Base-by-base conservation (phyloP, 805 yeast genomes). In the Naumovozyma baii region DNA sequence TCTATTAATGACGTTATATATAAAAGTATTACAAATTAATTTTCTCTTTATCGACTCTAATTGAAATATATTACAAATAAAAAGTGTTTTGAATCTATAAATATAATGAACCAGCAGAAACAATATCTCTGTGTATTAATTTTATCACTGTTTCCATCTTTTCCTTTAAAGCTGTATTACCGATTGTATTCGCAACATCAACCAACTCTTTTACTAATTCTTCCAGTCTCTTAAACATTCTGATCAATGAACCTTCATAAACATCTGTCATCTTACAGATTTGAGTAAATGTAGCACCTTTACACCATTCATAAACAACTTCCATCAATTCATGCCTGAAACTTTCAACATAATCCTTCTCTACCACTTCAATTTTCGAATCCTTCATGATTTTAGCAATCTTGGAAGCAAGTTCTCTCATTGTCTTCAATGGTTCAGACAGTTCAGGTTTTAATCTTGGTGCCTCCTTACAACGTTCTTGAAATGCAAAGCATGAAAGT, bases 221-320 rank as follows among this genome's bases (percentile, higher is more conserved):
- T 62, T 92, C 98, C 40, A 92, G 68, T 57, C 98, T 74, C 62
- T 92, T 82, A 68, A 92, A 92, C 78, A 85, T 83, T 59, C 99
- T 78, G 48, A 92, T 90, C 56, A 92, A 72, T 17, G 94, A 82
- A 32, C 99, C 99, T 67, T 92, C 99, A 51, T 90, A 92, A 33
- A 92, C 97, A 57, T 92, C 98, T 0, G 98, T 92, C 96, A 92
- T 87, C 62, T 90, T 90, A 67, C 97, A 90, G 46, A 92, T 90
- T 59, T 90, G 96, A 0, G 96, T 90, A 62, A 92, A 92, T 0
- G 92, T 69, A 5, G 95, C 96, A 15, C 97, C 97, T 57, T 82
- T 80, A 61, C 96, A 86, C 99, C 99, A 92, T 36, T 90, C 83
- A 61, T 68, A 86, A 1, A 92, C 96, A 38, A 92, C 96, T 59